A percentile compares a stretch with the other conserved stretches of the same genome.
Evolutionary conservation across 2,329 filamentous ascomycete genomes (phyloP).

Genomic region (Trichoderma brevicompactum): DNA sequence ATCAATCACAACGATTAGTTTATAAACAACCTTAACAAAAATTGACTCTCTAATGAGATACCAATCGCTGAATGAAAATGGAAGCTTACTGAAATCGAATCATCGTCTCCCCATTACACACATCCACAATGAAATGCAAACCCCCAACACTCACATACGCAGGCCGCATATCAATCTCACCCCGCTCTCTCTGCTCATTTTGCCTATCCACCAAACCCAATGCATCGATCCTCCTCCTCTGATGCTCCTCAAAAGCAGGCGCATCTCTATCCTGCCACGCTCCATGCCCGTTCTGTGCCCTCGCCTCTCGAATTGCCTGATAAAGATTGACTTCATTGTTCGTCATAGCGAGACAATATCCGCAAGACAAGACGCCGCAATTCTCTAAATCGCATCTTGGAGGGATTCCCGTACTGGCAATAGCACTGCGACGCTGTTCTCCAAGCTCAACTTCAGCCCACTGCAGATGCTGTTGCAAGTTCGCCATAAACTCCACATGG

Average conservation of each 20-base stretch:
- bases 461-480: neutral
- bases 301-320: neutral
- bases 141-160: slow-evolving; percentile 21
- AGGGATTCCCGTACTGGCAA: neutral
- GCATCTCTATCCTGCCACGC: neutral
- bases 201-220: neutral
- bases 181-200: neutral
- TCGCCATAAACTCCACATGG: neutral
- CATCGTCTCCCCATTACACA: slow-evolving; percentile 13
- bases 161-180: neutral
- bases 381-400: slow-evolving; percentile 7
- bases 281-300: neutral
- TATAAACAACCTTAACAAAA: neutral
- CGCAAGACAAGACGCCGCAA: neutral
- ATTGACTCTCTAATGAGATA: neutral
- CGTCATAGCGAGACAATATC: neutral
- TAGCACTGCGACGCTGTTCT: neutral
- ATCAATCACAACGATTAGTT: neutral
- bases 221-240: neutral
- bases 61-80: neutral
- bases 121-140: slow-evolving; percentile 26
- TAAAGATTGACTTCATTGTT: neutral
- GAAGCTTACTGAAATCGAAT: slow-evolving; percentile 25
- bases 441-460: neutral
- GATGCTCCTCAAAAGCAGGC: neutral